Conservation (phyloP, 495 filamentous ascomycete species). For the Talaromyces trachyspermus region DNA sequence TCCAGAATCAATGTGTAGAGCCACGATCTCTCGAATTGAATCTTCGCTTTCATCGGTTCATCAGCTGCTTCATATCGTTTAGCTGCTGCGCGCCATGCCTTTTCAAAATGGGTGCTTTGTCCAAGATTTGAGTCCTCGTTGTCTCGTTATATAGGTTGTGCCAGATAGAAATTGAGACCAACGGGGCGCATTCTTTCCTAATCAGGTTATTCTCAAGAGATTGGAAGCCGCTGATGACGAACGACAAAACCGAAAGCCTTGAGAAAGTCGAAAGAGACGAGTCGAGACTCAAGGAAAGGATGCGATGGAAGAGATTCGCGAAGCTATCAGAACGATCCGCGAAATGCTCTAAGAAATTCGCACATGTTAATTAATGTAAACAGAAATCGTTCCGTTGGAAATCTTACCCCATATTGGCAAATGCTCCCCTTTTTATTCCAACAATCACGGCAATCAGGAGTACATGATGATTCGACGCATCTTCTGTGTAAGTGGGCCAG, state of each 20-base stretch:
- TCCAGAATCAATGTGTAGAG: constrained; percentile 79
- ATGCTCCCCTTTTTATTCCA: constrained; percentile 81
- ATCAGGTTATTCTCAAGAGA: constrained; percentile 85
- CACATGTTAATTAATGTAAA: constrained; percentile 14
- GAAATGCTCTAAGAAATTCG: constrained; percentile 55
- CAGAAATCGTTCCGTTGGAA: not conserved
- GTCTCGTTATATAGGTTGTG: constrained; percentile 74
- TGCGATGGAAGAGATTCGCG: constrained; percentile 81
- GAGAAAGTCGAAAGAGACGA: constrained; percentile 60
- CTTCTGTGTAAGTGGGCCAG: constrained; percentile 88
- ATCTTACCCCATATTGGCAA: constrained; percentile 77
- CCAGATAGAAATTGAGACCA: constrained; percentile 94
- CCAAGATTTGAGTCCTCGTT: constrained; percentile 59
- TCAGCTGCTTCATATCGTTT: constrained; percentile 88
- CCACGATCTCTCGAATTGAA: constrained; percentile 92
- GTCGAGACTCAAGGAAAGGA: constrained; percentile 85
- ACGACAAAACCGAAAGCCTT: constrained; percentile 72
- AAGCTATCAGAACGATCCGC: constrained; percentile 72
- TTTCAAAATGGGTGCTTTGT: constrained; percentile 64
- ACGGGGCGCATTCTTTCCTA: constrained; percentile 88
- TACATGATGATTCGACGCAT: constrained; percentile 85
- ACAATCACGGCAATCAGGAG: constrained; percentile 76
- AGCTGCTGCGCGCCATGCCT: constrained; percentile 80
- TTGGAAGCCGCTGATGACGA: constrained; percentile 87
- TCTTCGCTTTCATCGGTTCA: constrained; percentile 64